Base-by-base conservation (phyloP, 208 protist species). In the Leishmania arabica region DNA sequence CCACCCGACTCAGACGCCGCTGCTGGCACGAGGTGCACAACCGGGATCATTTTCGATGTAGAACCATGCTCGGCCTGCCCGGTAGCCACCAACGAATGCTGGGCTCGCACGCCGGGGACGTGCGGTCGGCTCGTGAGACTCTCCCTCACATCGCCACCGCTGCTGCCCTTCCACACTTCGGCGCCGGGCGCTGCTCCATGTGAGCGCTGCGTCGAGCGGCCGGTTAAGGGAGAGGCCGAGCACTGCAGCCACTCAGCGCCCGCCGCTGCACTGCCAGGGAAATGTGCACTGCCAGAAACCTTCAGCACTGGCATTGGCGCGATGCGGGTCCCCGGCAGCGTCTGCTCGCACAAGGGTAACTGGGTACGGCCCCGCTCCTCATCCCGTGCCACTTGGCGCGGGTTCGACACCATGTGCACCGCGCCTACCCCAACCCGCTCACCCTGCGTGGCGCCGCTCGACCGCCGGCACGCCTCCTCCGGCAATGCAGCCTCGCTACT, bases 11-110 rank as follows among this genome's bases (percentile, higher is more conserved):
- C 66, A 13, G 72, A 79, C 24, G 73, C 37, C 11, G 72, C 71
- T 3, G 68, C 47, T 1, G 82, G 72, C 64, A 85, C 82, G 9
- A 85, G 82, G 11, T 75, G 60, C 64, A 82, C 82, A n/a, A 79
- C 82, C 4, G 82, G 82, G n/a, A 85, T 82, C 31, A 76, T 34
- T 68, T 85, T 85, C 53, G 34, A 54, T 71, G 49, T 66, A 15
- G 68, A 53, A 11, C 8, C 1, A 11, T 3, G 1, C 8, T 4
- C 40, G 4, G 27, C 3, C n/a, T 27, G 40, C 3, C 3, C 45
- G 27, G 69, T 8, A 17, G 19, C 7, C 34, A 11, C 66, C n/a
- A 54, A 17, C 42, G 27, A 21, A n/a, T 76, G 31, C 51, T 31
- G 31, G 31, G 40, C 34, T 40, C 31, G 72, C 3, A n/a, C 72